Evolutionary conservation across 106 monocot species (phyloP).

Genomic region (Hemerocallis citrina): DNA sequence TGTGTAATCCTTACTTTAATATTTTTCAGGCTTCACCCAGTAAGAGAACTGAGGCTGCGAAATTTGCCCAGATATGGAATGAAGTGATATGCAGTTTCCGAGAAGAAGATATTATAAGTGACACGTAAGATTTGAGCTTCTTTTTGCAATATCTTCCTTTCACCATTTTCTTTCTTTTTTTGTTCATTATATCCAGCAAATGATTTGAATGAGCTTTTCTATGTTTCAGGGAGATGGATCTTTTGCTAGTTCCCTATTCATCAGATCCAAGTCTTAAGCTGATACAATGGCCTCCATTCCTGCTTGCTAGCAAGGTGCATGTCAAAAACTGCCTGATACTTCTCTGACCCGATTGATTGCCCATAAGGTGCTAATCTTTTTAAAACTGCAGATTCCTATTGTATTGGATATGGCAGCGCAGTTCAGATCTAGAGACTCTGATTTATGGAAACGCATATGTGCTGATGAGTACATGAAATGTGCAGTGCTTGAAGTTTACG

Average conservation of each 20-base stretch:
- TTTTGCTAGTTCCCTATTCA: constrained; percentile 90
- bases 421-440: constrained; percentile 78
- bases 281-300: constrained; percentile 97
- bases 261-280: constrained; percentile 85
- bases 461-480: constrained; percentile 99
- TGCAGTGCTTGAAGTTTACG: constrained; percentile 95
- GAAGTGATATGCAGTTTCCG: constrained; percentile 96
- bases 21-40: constrained; percentile 61
- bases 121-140: constrained; percentile 48
- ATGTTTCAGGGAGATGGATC: constrained; percentile 88
- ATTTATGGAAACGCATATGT: constrained; percentile 97
- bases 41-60: constrained; percentile 93
- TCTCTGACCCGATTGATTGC: neutral
- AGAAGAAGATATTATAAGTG: constrained; percentile 95
- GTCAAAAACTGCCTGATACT: neutral
- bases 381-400: constrained; percentile 72
- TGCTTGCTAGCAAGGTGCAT: constrained; percentile 98
- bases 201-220: constrained; percentile 9
- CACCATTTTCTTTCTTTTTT: neutral
- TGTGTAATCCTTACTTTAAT: neutral
- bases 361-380: constrained; percentile 1
- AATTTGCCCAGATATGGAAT: constrained; percentile 99
- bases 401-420: constrained; percentile 97
- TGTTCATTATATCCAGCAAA: neutral
- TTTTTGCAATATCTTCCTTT: constrained; percentile 1